Evolutionary conservation across 1,284 basidiomycete species (phyloP), one percentile per base, ranked within the genome.

Genomic region (Hymenochaete sp.): DNA sequence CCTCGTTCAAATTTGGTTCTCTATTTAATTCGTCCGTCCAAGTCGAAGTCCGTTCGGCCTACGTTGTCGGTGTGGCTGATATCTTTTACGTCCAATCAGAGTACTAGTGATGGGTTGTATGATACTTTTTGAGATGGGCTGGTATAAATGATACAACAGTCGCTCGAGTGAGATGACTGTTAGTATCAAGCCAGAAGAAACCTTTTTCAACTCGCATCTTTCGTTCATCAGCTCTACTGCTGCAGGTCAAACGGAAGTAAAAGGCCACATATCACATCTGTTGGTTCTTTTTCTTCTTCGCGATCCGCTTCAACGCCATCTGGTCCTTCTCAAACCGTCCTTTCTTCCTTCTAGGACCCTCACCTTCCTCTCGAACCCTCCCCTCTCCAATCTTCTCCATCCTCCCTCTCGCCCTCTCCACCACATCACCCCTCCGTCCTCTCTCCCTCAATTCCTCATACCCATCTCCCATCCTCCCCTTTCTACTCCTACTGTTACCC

Each of bases 281-380:
- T 35, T 40, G 45, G 32, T 40, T 53, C 44, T 47, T 50, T 55
- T 59, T 61, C 40, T 53, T 53, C 8, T 55, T 44, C 26, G 52
- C 38, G 45, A 56, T 61, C 55, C 67, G 76, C 59, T 74, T 74
- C 21, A 73, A 63, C 18, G 64, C 65, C 58, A 77, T 80, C 36
- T 79, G 70, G 45, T 84, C 84, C 60, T 75, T 72, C 59, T 91
- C 86, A 59, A 93, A 92, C 41, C 82, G 70, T 45, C 75, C 77
- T 58, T 76, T 77, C 67, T 91, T 90, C 56, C 68, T 68, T 51
- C 65, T 63, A 11, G 65, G 68, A 10, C 56, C 66, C 18, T 65
- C 73, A 3, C 58, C 61, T 13, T 66, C 63, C 21, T 58, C 62
- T 48, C 71, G 61, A 44, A 65, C 65, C 45, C 70, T 54, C n/a